Evolutionary conservation across 2,329 filamentous ascomycete species (phyloP).

Genomic region (Bisporella sp.): DNA sequence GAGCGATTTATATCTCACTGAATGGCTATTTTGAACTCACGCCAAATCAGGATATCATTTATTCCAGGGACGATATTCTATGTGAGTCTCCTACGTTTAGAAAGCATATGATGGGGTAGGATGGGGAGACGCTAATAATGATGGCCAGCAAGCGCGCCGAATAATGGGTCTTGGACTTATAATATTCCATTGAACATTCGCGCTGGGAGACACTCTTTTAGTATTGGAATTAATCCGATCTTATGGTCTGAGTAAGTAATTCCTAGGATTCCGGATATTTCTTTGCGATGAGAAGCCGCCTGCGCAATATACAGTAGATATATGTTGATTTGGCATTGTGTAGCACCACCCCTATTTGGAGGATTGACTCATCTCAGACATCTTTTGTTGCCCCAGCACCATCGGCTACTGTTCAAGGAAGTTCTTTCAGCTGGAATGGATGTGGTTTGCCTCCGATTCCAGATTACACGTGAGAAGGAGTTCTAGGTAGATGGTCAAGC

Average conservation of each 20-base stretch:
- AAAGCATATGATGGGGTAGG: not conserved
- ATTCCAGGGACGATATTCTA: slow-evolving; percentile 6
- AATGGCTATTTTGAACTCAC: slow-evolving; percentile 6
- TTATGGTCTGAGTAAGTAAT: slow-evolving; percentile 2
- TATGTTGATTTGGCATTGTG: not conserved
- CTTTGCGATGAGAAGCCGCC: not conserved
- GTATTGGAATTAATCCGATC: slow-evolving; percentile 10
- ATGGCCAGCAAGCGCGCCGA: slow-evolving; percentile 7
- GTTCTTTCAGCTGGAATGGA: slow-evolving; percentile 4
- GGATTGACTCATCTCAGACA: slow-evolving; percentile 6
- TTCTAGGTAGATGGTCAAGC: too few relatives aligned
- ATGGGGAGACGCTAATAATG: slow-evolving; percentile 1
- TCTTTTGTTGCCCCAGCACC: slow-evolving; percentile 1
- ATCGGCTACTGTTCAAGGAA: slow-evolving; percentile 2
- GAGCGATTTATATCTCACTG: slow-evolving; percentile 9
- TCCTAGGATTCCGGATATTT: not conserved
- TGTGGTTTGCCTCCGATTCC: slow-evolving; percentile 9
- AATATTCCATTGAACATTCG: slow-evolving; percentile 6
- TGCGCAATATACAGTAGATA: not conserved
- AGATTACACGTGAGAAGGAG: slow-evolving; percentile 5
- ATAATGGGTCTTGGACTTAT: slow-evolving; percentile 13
- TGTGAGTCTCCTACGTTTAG: slow-evolving; percentile 2
- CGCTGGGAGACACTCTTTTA: slow-evolving; percentile 9
- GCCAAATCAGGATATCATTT: slow-evolving; percentile 7
- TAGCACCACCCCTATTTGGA: slow-evolving; percentile 7